Evolutionary conservation across 371 early-diverging fungal species (phyloP).

Genomic region (Cokeromyces recurvatus): DNA sequence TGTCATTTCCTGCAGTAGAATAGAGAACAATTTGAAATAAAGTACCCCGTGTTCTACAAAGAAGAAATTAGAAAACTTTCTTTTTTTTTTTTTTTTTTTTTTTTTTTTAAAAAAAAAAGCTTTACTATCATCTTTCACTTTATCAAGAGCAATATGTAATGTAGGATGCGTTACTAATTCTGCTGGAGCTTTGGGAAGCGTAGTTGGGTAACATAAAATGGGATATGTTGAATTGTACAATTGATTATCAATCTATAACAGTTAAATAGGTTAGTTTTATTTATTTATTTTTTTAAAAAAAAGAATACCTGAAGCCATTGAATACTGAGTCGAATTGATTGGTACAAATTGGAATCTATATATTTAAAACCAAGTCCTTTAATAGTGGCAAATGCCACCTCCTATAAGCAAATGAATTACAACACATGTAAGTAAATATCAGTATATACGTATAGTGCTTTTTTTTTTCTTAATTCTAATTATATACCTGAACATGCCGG

Average conservation of each 20-base stretch:
- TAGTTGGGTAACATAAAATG: slow-evolving; percentile 81
- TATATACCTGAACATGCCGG: slow-evolving; percentile 28
- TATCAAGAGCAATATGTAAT: slow-evolving; percentile 55
- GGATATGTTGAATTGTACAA: slow-evolving; percentile 68
- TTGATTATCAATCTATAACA: slow-evolving; percentile 79
- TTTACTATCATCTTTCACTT: slow-evolving; percentile 70
- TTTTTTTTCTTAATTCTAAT: too few relatives aligned
- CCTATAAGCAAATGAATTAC: slow-evolving; percentile 43
- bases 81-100: too few relatives aligned
- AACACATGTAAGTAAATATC: too few relatives aligned
- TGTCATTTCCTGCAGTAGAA: slow-evolving; percentile 83
- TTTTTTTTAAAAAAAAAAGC: too few relatives aligned
- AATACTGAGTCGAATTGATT: slow-evolving; percentile 56
- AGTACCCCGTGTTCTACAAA: slow-evolving; percentile 66
- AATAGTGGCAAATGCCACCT: slow-evolving; percentile 72
- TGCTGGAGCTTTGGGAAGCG: slow-evolving; percentile 51
- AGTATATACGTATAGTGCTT: too few relatives aligned
- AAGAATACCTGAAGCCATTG: slow-evolving; percentile 69
- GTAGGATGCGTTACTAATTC: slow-evolving; percentile 48
- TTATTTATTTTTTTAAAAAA: background rate
- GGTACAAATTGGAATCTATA: slow-evolving; percentile 64
- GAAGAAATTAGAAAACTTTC: background rate
- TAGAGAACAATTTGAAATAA: slow-evolving; percentile 75
- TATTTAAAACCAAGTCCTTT: slow-evolving; percentile 61
- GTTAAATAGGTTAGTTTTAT: background rate